Evolutionary conservation across 176 grass and related monocot genomes (phyloP).

Genomic region (Urochloa ruziziensis): DNA sequence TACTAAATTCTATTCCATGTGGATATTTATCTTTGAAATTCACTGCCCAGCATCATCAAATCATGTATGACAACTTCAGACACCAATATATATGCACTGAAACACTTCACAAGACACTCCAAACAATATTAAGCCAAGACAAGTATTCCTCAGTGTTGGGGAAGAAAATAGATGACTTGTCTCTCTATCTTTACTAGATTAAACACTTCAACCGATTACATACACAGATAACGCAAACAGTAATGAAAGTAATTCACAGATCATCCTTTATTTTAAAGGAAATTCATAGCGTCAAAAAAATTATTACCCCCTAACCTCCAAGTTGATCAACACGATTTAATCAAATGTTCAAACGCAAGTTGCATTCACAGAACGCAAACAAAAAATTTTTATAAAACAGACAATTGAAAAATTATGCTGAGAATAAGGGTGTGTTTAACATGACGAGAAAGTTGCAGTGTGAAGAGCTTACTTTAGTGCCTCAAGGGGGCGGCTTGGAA

Average conservation of each 20-base stretch:
- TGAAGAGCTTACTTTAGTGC: slow-evolving; percentile 74
- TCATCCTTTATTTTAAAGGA: neutral
- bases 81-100: slow-evolving; percentile 16
- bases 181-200: neutral
- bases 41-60: neutral
- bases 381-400: slow-evolving; percentile 15
- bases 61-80: neutral
- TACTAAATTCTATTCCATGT: slow-evolving; percentile 2
- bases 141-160: neutral
- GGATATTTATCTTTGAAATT: slow-evolving; percentile 3
- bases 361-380: neutral
- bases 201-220: neutral
- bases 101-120: neutral
- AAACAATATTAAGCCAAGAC: neutral
- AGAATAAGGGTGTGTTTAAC: neutral
- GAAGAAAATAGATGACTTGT: neutral
- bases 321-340: neutral
- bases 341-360: neutral
- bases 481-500: slow-evolving; percentile 73
- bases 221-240: neutral
- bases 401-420: neutral
- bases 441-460: neutral
- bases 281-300: neutral
- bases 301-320: neutral
- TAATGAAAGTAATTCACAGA: neutral